Evolutionary conservation across 176 grass and related monocot species (phyloP).

Genomic region (Carex parvula): DNA sequence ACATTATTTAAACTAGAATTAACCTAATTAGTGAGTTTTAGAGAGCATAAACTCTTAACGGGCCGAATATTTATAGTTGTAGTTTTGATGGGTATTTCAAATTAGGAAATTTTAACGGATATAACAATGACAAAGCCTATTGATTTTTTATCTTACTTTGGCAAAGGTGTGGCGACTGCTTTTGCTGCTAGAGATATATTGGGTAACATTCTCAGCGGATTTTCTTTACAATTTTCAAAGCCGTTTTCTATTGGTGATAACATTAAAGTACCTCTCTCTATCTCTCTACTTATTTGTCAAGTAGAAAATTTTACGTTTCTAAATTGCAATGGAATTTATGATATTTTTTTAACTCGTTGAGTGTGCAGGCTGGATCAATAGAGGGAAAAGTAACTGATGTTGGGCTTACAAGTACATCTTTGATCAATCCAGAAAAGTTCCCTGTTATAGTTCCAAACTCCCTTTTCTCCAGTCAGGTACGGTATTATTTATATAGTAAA

Average conservation of each 20-base stretch:
- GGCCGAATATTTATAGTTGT: not conserved
- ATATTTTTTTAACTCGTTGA: constrained; percentile 12
- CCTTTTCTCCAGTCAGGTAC: constrained; percentile 91
- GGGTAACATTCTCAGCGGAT: constrained; percentile 87
- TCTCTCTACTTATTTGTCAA: not conserved
- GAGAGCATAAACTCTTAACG: not conserved
- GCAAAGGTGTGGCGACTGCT: constrained; percentile 87
- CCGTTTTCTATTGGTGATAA: constrained; percentile 80
- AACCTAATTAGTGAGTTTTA: not conserved
- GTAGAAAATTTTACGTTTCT: not conserved
- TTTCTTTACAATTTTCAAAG: constrained; percentile 85
- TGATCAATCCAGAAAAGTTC: constrained; percentile 87
- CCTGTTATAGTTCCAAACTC: constrained; percentile 96
- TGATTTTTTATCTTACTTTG: constrained; percentile 16
- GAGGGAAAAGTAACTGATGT: constrained; percentile 82
- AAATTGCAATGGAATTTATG: constrained; percentile 7
- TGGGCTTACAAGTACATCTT: constrained; percentile 73
- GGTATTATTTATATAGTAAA: not conserved
- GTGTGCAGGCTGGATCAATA: constrained; percentile 76
- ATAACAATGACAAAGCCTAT: not conserved
- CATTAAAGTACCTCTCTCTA: constrained; percentile 57
- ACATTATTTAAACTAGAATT: not conserved
- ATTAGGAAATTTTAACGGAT: not conserved
- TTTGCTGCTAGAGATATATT: constrained; percentile 99
- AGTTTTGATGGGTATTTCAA: not conserved